phyloP scores from a whole-genome alignment of 768 basidiomycete genomes.

The Suillus discolor region DNA sequence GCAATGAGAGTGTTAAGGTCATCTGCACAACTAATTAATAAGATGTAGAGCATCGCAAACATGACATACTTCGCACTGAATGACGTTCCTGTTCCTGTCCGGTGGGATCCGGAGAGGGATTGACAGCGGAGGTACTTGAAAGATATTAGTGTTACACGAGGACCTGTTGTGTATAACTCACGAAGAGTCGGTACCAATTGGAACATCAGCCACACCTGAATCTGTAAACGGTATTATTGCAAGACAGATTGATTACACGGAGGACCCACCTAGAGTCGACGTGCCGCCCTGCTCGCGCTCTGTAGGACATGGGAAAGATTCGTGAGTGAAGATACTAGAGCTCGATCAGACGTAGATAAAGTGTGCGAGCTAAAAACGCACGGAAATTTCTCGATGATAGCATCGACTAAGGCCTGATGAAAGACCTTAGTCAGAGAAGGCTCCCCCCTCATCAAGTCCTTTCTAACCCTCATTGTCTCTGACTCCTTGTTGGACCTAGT shows the following conservation, averaged over 20 bases:
- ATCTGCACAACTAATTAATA: constrained; percentile 8
- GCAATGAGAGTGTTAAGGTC: constrained; percentile 9
- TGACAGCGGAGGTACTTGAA: background rate
- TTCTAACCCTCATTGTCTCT: background rate
- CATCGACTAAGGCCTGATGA: constrained; percentile 25
- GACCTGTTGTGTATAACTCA: background rate
- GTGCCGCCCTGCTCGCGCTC: background rate
- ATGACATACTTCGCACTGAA: background rate
- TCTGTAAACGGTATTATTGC: constrained; percentile 1
- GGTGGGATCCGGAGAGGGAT: background rate
- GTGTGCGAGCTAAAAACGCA: constrained; percentile 12
- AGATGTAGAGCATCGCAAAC: background rate
- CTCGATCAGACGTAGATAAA: background rate
- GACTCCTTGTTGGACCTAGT: background rate
- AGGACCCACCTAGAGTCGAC: constrained; percentile 10
- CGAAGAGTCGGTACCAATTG: background rate
- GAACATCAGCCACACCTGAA: background rate
- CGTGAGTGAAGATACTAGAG: constrained; percentile 14
- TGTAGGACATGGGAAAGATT: constrained; percentile 16
- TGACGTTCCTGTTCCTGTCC: background rate
- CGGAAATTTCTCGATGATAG: constrained; percentile 24
- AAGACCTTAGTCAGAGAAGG: background rate
- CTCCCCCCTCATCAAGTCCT: constrained; percentile 9
- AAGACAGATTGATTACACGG: too few species aligned
- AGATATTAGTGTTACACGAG: background rate